Evolutionary conservation across 305 asterid genomes (phyloP).

Genomic region (Andrographis paniculata): DNA sequence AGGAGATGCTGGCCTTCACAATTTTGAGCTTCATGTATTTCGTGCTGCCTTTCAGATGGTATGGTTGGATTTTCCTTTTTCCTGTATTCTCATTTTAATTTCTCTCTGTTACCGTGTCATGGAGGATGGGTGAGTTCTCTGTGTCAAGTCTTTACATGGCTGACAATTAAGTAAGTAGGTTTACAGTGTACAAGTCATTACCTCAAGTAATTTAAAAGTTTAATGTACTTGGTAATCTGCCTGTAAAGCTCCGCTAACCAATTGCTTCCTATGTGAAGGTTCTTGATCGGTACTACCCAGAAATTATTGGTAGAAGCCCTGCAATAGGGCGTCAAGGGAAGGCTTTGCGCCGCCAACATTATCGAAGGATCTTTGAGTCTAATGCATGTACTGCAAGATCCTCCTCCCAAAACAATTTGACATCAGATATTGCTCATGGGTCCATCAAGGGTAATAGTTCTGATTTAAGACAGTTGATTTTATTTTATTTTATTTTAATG

Average conservation of each 20-base stretch:
- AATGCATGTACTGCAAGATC: constrained; percentile 26
- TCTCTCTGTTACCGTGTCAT: background rate
- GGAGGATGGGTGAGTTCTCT: constrained; percentile 7
- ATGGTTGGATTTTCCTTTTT: constrained; percentile 4
- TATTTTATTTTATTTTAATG: too few species aligned
- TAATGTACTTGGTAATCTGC: background rate
- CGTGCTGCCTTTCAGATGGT: constrained; percentile 97
- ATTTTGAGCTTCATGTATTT: constrained; percentile 79
- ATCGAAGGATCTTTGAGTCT: constrained; percentile 52
- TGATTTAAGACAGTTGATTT: too few species aligned
- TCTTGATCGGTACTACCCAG: constrained; percentile 58
- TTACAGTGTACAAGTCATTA: constrained; percentile 3
- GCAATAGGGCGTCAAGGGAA: constrained; percentile 89
- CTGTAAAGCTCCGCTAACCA: constrained; percentile 12
- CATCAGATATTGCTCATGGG: background rate
- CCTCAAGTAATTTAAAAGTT: constrained; percentile 1
- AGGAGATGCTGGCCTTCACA: constrained; percentile 54
- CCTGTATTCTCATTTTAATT: background rate
- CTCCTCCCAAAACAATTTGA: constrained; percentile 18
- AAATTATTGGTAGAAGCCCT: constrained; percentile 40
- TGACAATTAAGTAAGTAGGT: constrained; percentile 7
- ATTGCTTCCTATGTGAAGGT: constrained; percentile 41
- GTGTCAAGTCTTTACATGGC: constrained; percentile 13
- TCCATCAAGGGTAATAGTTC: background rate
- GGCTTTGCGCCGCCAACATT: constrained; percentile 82